A percentile compares a stretch with the other conserved stretches of the same genome.
Evolutionary conservation across 2,329 filamentous ascomycete species (phyloP).

Genomic region (Calycina marina): DNA sequence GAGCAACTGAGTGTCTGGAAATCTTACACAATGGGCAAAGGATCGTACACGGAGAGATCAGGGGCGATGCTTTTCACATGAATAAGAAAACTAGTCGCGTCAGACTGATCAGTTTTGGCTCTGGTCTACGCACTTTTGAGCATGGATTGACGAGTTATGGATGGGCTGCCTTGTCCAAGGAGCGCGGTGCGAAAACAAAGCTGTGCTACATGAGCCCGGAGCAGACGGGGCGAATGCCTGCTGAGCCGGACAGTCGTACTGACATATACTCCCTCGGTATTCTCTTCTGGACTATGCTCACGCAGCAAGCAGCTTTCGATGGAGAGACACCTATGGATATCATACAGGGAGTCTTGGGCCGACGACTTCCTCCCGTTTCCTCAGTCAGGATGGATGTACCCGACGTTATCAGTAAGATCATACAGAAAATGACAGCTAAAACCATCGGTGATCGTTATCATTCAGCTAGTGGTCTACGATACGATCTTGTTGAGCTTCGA

Average conservation of each 20-base stretch:
- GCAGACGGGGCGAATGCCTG: conserved; percentile 84
- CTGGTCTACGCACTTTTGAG: conserved; percentile 76
- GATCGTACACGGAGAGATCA: conserved; percentile 79
- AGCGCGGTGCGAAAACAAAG: conserved; percentile 78
- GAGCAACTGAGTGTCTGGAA: conserved; percentile 73
- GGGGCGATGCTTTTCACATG: conserved; percentile 84
- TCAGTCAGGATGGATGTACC: conserved; percentile 70
- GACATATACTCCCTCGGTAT: conserved; percentile 90
- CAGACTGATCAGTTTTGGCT: conserved; percentile 73
- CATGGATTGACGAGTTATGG: conserved; percentile 75
- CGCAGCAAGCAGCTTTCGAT: conserved; percentile 66
- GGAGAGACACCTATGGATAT: conserved; percentile 75
- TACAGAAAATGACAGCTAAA: conserved; percentile 87
- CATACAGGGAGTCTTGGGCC: conserved; percentile 74
- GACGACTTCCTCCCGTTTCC: conserved; percentile 63
- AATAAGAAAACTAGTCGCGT: conserved; percentile 55
- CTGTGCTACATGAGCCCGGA: conserved; percentile 87
- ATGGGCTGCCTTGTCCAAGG: conserved; percentile 71
- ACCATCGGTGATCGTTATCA: conserved; percentile 79
- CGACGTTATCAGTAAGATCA: conserved; percentile 65
- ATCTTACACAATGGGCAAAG: conserved; percentile 81
- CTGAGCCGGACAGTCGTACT: conserved; percentile 79
- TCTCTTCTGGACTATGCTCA: conserved; percentile 74
- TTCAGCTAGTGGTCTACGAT: conserved; percentile 71
- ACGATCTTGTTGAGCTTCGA: conserved; percentile 64